Evolutionary conservation across 2,329 filamentous ascomycete species (phyloP).

Genomic region (Macrophomina tecta): DNA sequence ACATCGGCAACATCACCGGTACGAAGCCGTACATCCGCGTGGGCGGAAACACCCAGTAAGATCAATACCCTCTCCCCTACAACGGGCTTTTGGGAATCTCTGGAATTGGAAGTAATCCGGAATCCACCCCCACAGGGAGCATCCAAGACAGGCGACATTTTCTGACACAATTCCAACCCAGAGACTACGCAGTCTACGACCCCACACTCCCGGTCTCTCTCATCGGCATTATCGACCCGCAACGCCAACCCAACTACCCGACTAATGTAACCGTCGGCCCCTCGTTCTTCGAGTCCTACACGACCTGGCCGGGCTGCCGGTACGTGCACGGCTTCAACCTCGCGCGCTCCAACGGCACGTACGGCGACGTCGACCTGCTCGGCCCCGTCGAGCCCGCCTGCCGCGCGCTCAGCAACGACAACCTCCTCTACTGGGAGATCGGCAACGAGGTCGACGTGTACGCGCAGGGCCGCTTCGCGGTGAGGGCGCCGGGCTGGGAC

Average conservation of each 20-base stretch:
- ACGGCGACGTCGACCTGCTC: constrained; percentile 59
- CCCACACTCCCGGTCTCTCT: constrained; percentile 56
- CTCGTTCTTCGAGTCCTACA: constrained; percentile 68
- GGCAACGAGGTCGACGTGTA: constrained; percentile 70
- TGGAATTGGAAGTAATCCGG: too few relatives aligned
- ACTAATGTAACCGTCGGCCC: constrained; percentile 66
- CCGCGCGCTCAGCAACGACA: constrained; percentile 58
- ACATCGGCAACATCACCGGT: constrained; percentile 60
- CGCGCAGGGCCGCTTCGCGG: constrained; percentile 55
- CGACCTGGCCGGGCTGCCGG: constrained; percentile 60
- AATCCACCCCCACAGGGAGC: too few relatives aligned
- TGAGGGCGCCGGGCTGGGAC: constrained; percentile 60
- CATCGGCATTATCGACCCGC: constrained; percentile 59
- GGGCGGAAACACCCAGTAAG: constrained; percentile 68
- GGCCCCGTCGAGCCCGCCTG: constrained; percentile 64
- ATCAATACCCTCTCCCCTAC: too few relatives aligned
- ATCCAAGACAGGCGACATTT: too few relatives aligned
- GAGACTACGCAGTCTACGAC: constrained; percentile 67
- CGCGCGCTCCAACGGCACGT: constrained; percentile 56
- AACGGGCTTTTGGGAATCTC: too few relatives aligned
- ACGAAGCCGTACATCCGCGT: constrained; percentile 67
- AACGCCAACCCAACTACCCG: constrained; percentile 64
- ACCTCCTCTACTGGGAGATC: constrained; percentile 65
- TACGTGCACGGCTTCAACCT: constrained; percentile 69
- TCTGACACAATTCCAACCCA: constrained; percentile 26